These are phyloP conservation scores for Starmerella geochares DNA, from an alignment of 805 yeast genomes.

Conservation along the genomic window DNA sequence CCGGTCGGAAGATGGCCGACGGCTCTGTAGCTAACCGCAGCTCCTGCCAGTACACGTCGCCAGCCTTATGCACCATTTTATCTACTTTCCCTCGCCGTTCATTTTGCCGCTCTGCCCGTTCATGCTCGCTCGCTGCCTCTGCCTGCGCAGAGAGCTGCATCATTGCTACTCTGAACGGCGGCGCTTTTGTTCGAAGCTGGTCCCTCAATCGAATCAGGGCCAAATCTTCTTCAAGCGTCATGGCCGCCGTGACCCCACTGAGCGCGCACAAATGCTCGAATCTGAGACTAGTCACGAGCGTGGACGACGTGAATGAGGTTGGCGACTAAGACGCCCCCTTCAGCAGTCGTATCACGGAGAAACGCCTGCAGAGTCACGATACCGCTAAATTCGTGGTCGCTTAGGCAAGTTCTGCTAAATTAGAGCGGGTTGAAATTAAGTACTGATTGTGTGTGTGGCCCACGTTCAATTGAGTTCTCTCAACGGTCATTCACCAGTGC, in stretches of 20 bases:
- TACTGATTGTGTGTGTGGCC: too few species aligned
- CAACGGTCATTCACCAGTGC: too few species aligned
- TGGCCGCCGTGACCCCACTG: conserved; percentile 3
- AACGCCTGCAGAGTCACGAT: too few species aligned
- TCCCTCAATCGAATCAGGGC: conserved; percentile 17
- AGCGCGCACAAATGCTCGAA: background rate
- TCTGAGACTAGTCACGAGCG: too few species aligned
- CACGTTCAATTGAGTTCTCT: too few species aligned
- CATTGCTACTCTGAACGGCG: conserved; percentile 9
- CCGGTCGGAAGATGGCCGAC: conserved; percentile 9
- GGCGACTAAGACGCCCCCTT: too few species aligned
- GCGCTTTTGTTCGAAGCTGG: conserved; percentile 11
- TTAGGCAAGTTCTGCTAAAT: too few species aligned
- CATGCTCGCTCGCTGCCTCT: conserved; percentile 8
- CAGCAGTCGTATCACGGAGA: background rate
- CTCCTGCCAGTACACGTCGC: conserved; percentile 14
- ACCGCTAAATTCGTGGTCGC: too few species aligned
- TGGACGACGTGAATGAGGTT: too few species aligned
- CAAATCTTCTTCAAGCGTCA: conserved; percentile 21
- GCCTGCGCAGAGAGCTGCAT: conserved; percentile 8
- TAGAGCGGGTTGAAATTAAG: too few species aligned
- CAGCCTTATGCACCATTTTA: conserved; percentile 3
- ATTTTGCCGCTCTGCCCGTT: conserved; percentile 8
- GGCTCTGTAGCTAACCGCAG: conserved; percentile 18
- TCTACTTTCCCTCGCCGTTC: conserved; percentile 13